A percentile compares a stretch with the other conserved stretches of the same genome.
phyloP scores from a whole-genome alignment of 1,284 basidiomycete species.

The Fomitopsis betulina region DNA sequence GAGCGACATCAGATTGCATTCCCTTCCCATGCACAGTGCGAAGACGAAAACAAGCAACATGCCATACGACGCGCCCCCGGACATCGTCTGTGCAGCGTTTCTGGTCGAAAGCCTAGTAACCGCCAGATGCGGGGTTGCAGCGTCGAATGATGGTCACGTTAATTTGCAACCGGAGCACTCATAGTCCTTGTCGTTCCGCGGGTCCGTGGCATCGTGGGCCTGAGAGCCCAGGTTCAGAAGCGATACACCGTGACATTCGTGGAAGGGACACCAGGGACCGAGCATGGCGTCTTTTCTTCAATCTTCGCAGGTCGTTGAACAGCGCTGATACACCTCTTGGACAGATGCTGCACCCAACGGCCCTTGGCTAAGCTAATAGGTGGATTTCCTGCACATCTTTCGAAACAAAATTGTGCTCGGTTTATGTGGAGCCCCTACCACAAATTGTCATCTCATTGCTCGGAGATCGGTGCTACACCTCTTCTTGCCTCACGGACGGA shows the following conservation, averaged over 20 bases:
- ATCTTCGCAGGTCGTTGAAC: not conserved
- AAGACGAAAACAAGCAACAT: constrained; percentile 31
- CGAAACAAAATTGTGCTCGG: too few species aligned
- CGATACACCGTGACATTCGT: not conserved
- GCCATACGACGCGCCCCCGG: constrained; percentile 23
- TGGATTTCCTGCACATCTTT: too few species aligned
- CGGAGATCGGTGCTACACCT: too few species aligned
- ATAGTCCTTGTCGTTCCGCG: not conserved
- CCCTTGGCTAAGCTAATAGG: too few species aligned
- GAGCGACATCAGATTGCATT: too few species aligned
- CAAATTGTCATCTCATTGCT: too few species aligned
- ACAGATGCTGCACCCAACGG: not conserved
- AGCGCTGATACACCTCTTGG: not conserved
- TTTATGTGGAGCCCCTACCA: too few species aligned
- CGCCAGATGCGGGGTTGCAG: constrained; percentile 12
- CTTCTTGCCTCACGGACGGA: too few species aligned
- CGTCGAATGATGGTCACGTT: constrained; percentile 34
- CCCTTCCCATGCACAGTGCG: constrained; percentile 9
- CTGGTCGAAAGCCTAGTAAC: constrained; percentile 21
- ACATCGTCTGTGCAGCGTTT: constrained; percentile 23
- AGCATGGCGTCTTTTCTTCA: not conserved
- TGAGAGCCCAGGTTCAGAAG: not conserved
- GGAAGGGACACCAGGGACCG: not conserved
- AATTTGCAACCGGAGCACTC: constrained; percentile 40
- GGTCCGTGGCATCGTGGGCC: not conserved